Evolutionary conservation across 805 yeast species (phyloP).

Genomic region (Candida taoyuanica): DNA sequence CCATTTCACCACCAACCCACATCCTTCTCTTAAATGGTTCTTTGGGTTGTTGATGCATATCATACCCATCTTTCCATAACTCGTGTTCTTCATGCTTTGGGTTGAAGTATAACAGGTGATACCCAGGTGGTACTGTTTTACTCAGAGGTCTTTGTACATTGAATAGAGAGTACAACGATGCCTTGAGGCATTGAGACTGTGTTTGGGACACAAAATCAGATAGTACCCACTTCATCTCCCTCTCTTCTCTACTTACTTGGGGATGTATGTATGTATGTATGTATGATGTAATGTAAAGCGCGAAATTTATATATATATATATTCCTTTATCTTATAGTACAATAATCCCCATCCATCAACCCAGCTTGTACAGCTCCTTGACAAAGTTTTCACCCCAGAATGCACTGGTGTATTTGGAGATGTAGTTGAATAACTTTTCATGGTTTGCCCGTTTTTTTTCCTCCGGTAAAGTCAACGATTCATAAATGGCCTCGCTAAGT

Average conservation of each 20-base stretch:
- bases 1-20: slow-evolving; percentile 74
- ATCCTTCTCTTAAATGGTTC: slow-evolving; percentile 50
- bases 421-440: slow-evolving; percentile 78
- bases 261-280: background rate
- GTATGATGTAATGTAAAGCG: background rate
- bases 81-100: slow-evolving; percentile 44
- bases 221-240: slow-evolving; percentile 15
- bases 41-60: slow-evolving; percentile 49
- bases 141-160: slow-evolving; percentile 20
- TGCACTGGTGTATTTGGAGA: slow-evolving; percentile 88
- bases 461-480: slow-evolving; percentile 77
- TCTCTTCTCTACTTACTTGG: background rate
- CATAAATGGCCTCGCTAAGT: slow-evolving; percentile 76
- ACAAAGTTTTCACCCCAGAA: slow-evolving; percentile 98
- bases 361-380: slow-evolving; percentile 60
- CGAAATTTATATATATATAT: too few relatives aligned
- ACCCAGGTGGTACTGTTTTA: slow-evolving; percentile 42
- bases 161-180: slow-evolving; percentile 23
- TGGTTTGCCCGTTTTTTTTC: slow-evolving; percentile 80
- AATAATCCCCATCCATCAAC: too few relatives aligned
- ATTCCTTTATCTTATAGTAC: too few relatives aligned
- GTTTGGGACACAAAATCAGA: slow-evolving; percentile 18
- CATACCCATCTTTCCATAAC: slow-evolving; percentile 75
- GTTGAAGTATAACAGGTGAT: slow-evolving; percentile 64
- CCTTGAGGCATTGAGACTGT: slow-evolving; percentile 22